phyloP scores from a whole-genome alignment of 371 early-diverging fungal genomes.

The Nematocida sp. region DNA sequence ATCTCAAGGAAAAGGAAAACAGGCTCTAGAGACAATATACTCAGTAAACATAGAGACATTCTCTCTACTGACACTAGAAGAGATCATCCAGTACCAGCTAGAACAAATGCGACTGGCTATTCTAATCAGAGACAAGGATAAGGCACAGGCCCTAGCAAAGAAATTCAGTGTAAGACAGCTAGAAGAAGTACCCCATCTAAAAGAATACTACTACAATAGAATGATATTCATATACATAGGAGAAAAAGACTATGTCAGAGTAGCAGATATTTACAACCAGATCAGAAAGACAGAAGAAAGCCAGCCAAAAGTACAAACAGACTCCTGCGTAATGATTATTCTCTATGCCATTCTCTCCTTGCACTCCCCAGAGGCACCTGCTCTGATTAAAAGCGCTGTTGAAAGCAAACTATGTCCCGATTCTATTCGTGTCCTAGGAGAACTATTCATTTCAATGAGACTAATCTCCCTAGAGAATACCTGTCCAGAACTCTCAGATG shows the following conservation, averaged over 20 bases:
- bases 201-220: slow-evolving; percentile 50
- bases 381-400: slow-evolving; percentile 11
- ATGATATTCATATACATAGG: slow-evolving; percentile 51
- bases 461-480: slow-evolving; percentile 22
- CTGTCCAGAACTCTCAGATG: slow-evolving; percentile 1
- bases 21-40: slow-evolving; percentile 54
- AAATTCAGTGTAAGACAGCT: slow-evolving; percentile 58
- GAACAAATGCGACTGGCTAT: slow-evolving; percentile 59
- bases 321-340: slow-evolving; percentile 43
- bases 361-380: neutral
- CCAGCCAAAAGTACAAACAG: neutral
- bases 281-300: slow-evolving; percentile 33
- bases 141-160: slow-evolving; percentile 50
- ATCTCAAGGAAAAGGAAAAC: neutral
- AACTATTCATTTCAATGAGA: slow-evolving; percentile 46
- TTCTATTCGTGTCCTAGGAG: slow-evolving; percentile 47
- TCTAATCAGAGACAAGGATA: slow-evolving; percentile 47
- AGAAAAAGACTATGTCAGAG: slow-evolving; percentile 48
- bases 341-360: slow-evolving; percentile 29
- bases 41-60: slow-evolving; percentile 64
- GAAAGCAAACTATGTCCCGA: slow-evolving; percentile 54
- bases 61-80: slow-evolving; percentile 51
- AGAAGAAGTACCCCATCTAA: slow-evolving; percentile 26
- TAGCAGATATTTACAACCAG: slow-evolving; percentile 40
- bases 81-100: slow-evolving; percentile 58